These are phyloP conservation scores for Exophiala dermatitidis DNA, from an alignment of 2,329 filamentous ascomycete species.

Conservation along the genomic window DNA sequence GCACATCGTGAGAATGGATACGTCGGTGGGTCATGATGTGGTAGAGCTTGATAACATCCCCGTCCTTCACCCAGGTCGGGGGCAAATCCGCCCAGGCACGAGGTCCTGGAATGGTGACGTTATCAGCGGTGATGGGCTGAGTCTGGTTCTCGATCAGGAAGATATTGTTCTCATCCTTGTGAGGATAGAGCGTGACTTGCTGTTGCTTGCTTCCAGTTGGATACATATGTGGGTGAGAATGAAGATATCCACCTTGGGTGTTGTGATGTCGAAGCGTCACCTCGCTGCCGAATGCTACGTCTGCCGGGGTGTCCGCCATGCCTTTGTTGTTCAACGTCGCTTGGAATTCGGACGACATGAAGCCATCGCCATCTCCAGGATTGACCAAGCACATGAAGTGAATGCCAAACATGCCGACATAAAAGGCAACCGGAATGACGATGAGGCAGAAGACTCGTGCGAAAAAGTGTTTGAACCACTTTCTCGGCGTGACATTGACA, in stretches of 20 bases:
- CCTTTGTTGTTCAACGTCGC: constrained; percentile 91
- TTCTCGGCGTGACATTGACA: constrained; percentile 73
- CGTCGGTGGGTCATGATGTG: constrained; percentile 77
- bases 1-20: constrained; percentile 91
- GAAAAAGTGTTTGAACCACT: constrained; percentile 91
- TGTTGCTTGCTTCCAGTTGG: constrained; percentile 96
- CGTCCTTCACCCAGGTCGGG: constrained; percentile 65
- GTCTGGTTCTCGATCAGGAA: constrained; percentile 96
- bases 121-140: constrained; percentile 64
- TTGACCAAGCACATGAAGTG: constrained; percentile 92
- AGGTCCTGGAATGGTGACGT: constrained; percentile 74
- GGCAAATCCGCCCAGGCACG: constrained; percentile 75
- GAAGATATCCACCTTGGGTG: constrained; percentile 94
- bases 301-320: constrained; percentile 90
- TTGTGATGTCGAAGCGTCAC: constrained; percentile 87
- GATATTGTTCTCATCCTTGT: constrained; percentile 98
- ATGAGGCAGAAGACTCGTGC: constrained; percentile 87
- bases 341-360: constrained; percentile 99
- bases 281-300: constrained; percentile 82
- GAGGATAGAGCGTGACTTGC: constrained; percentile 94
- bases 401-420: constrained; percentile 94
- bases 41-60: constrained; percentile 73
- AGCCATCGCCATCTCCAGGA: constrained; percentile 93
- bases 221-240: constrained; percentile 97
- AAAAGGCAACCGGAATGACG: constrained; percentile 79